These are phyloP conservation scores for Calonectria pseudoreteaudii DNA, from an alignment of 2,329 filamentous ascomycete genomes.

Conservation along the genomic window DNA sequence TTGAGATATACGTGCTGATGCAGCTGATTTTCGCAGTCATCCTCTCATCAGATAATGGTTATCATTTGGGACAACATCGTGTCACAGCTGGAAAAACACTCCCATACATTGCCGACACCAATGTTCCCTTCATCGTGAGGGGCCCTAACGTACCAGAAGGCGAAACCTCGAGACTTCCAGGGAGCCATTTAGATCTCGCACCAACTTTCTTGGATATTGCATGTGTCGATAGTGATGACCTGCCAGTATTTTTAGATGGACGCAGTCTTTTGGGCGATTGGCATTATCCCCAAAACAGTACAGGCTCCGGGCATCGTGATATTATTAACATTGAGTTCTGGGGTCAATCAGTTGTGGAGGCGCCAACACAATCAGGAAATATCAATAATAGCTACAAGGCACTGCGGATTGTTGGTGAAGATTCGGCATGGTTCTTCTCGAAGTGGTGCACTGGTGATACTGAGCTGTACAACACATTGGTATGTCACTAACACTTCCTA, in stretches of 20 bases:
- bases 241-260: constrained; percentile 44
- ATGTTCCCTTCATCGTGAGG: constrained; percentile 62
- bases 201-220: constrained; percentile 63
- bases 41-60: constrained; percentile 65
- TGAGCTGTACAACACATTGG: constrained; percentile 64
- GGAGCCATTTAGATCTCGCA: constrained; percentile 65
- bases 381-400: constrained; percentile 66
- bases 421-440: constrained; percentile 65
- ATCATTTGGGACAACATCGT: constrained; percentile 64
- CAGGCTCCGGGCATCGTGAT: constrained; percentile 12
- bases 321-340: constrained; percentile 63
- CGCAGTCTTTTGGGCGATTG: constrained; percentile 21
- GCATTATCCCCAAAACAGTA: constrained; percentile 32
- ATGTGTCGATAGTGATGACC: constrained; percentile 38
- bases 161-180: constrained; percentile 52
- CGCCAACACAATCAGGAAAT: constrained; percentile 26
- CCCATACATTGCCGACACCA: constrained; percentile 63
- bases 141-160: constrained; percentile 59
- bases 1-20: constrained; percentile 46
- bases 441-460: constrained; percentile 64
- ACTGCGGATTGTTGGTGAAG: constrained; percentile 57
- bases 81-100: constrained; percentile 63
- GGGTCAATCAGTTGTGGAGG: constrained; percentile 52
- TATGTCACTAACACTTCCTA: constrained; percentile 39
- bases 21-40: constrained; percentile 53